Evolutionary conservation across 306 rosid genomes (phyloP).

Genomic region (Acacia melanoxylon): DNA sequence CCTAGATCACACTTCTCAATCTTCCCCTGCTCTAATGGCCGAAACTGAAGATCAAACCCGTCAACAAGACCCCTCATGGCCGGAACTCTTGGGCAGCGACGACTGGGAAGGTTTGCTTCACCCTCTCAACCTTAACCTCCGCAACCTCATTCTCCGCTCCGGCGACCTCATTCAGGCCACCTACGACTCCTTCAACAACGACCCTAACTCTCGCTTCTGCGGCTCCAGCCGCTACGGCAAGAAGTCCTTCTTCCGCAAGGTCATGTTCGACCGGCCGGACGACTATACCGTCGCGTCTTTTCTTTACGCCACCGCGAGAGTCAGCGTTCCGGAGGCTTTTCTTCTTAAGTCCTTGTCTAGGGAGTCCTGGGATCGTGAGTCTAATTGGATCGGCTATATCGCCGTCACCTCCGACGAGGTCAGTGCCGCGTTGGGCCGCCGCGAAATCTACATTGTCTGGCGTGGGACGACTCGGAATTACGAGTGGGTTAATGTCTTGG

Average conservation of each 20-base stretch:
- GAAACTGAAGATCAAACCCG: not conserved
- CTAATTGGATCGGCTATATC: slow-evolving; percentile 74
- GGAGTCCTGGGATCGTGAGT: slow-evolving; percentile 72
- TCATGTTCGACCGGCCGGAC: slow-evolving; percentile 43
- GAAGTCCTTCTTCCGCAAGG: slow-evolving; percentile 54
- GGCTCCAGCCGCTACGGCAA: slow-evolving; percentile 72
- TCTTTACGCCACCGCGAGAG: slow-evolving; percentile 68
- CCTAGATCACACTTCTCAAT: not conserved
- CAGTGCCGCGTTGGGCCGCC: slow-evolving; percentile 38
- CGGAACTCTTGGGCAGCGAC: slow-evolving; percentile 46
- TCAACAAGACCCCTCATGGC: slow-evolving; percentile 39
- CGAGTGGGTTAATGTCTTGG: slow-evolving; percentile 60
- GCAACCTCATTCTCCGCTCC: slow-evolving; percentile 57
- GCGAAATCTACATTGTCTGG: slow-evolving; percentile 71
- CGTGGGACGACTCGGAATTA: slow-evolving; percentile 57
- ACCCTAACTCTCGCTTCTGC: slow-evolving; percentile 58
- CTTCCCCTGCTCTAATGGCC: not conserved
- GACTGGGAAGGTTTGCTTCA: slow-evolving; percentile 58
- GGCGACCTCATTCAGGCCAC: slow-evolving; percentile 77
- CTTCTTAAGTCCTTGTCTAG: slow-evolving; percentile 55
- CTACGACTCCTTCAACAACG: slow-evolving; percentile 74
- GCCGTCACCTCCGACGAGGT: slow-evolving; percentile 55
- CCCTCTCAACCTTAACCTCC: slow-evolving; percentile 56
- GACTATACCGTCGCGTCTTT: slow-evolving; percentile 46
- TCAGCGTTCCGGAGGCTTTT: slow-evolving; percentile 56